A percentile compares a stretch with the other conserved stretches of the same genome.
phyloP scores from a whole-genome alignment of 768 basidiomycete genomes.

The Lactarius psammicola region DNA sequence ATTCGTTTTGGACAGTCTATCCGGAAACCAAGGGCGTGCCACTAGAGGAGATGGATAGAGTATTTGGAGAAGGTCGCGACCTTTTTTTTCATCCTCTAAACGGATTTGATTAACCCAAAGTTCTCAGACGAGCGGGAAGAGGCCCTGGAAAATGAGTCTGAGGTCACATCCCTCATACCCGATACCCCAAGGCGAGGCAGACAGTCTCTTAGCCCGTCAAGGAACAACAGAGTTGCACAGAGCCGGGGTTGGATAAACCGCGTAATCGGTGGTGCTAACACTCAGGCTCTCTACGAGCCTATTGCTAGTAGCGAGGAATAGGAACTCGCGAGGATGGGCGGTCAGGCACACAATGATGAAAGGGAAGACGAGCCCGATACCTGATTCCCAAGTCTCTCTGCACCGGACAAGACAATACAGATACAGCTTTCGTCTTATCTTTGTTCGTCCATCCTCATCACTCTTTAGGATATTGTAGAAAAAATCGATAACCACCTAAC shows the following conservation, averaged over 20 bases:
- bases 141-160: slow-evolving; percentile 63
- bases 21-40: slow-evolving; percentile 87
- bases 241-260: slow-evolving; percentile 50
- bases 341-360: slow-evolving; percentile 34
- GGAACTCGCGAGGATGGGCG: slow-evolving; percentile 56
- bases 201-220: slow-evolving; percentile 36
- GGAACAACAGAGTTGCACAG: slow-evolving; percentile 30
- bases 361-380: slow-evolving; percentile 31
- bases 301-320: slow-evolving; percentile 51
- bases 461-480: neutral
- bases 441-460: slow-evolving; percentile 25
- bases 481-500: neutral
- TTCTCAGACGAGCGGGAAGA: slow-evolving; percentile 52
- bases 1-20: slow-evolving; percentile 52
- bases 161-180: slow-evolving; percentile 55
- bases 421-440: slow-evolving; percentile 16
- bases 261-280: slow-evolving; percentile 44
- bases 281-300: slow-evolving; percentile 46
- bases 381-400: slow-evolving; percentile 5
- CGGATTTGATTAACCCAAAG: neutral
- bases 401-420: slow-evolving; percentile 3
- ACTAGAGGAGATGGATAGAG: slow-evolving; percentile 86
- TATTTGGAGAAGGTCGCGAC: slow-evolving; percentile 78
- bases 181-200: slow-evolving; percentile 40
- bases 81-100: neutral